Evolutionary conservation across 2,329 filamentous ascomycete genomes (phyloP), one percentile per base, ranked within the genome.

Genomic region (Colletotrichum sublineola): DNA sequence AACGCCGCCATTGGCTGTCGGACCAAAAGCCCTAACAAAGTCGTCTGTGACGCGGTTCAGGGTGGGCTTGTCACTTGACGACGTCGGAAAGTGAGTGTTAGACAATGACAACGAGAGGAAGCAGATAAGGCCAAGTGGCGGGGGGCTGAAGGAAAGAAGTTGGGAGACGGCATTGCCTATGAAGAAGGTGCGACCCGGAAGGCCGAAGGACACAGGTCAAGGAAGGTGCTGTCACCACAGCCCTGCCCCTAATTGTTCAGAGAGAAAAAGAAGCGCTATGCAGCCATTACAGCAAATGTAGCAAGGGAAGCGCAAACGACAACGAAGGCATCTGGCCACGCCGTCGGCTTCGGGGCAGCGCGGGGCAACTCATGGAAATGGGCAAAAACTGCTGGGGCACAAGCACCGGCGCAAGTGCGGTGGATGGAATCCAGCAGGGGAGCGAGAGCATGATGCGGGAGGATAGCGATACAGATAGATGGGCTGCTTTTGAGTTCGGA

Each of bases 1-100:
- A 56, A 63, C n/a, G 36, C 33, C 55, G 61, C 67, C 67, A 73
- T 73, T 76, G 73, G 76, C 69, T 29, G 48, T 38, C 15, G 33
- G 40, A 44, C 9, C 24, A 38, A n/a, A 36, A 31, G 14, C 11
- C 7, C 11, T 5, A 7, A 15, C 20, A 38, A 40, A 24, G 12
- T 50, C 18, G 24, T 24, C 29, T 11, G 4, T 18, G 12, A 18
- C 12, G n/a, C 33, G 33, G 18, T 52, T 53, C 24, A 7, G 31
- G 6, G 48, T 9, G 40, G 24, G 56, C 7, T 44, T 15, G 36
- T 42, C 61, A 53, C 61, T 63, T 63, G 61, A 63, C 61, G 58
- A n/a, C 20, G 53, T 62, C 9, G 60, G 20, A 36, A 24, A 62
- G 31, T 15, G 12, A 15, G 8, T 29, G 60, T 36, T n/a, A 7